phyloP scores from a whole-genome alignment of 192 early-diverging fungal species.

The Powellomyces hirtus region DNA sequence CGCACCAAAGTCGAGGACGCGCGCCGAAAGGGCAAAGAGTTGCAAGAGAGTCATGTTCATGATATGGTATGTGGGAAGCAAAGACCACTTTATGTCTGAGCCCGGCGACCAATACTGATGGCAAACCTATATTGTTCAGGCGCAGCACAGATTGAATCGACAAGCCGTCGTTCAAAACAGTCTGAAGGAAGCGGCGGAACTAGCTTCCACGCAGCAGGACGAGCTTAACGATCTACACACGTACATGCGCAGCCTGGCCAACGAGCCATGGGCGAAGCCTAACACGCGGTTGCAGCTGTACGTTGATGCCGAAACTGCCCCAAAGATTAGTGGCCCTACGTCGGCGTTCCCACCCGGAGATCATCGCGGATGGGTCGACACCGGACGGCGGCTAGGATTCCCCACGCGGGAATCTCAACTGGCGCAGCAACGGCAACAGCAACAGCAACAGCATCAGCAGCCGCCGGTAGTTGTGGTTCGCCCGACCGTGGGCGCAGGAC shows the following conservation, averaged over 20 bases:
- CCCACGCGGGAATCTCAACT: neutral
- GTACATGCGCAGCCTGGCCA: slow-evolving; percentile 28
- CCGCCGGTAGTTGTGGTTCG: neutral
- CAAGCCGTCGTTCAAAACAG: neutral
- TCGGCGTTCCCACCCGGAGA: neutral
- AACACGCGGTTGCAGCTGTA: slow-evolving; percentile 31
- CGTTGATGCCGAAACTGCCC: slow-evolving; percentile 13
- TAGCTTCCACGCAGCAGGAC: slow-evolving; percentile 1
- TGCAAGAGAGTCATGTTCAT: slow-evolving; percentile 17
- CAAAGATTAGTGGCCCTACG: neutral
- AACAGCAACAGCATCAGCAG: neutral
- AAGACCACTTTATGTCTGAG: neutral
- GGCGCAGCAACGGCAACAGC: neutral
- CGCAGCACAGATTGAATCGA: neutral
- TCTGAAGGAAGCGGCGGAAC: neutral
- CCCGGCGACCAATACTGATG: neutral
- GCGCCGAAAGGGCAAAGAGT: slow-evolving; percentile 6
- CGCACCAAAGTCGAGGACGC: neutral
- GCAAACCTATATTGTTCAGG: neutral
- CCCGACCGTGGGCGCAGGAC: neutral
- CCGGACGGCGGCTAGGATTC: slow-evolving; percentile 18
- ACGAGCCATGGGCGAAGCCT: slow-evolving; percentile 32
- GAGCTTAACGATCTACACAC: slow-evolving; percentile 2
- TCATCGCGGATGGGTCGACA: slow-evolving; percentile 10
- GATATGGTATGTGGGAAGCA: slow-evolving; percentile 20